A percentile compares a stretch with the other conserved stretches of the same genome.
Evolutionary conservation across 352 stramenopile species (phyloP).

Genomic region (Blastocystis sp.): DNA sequence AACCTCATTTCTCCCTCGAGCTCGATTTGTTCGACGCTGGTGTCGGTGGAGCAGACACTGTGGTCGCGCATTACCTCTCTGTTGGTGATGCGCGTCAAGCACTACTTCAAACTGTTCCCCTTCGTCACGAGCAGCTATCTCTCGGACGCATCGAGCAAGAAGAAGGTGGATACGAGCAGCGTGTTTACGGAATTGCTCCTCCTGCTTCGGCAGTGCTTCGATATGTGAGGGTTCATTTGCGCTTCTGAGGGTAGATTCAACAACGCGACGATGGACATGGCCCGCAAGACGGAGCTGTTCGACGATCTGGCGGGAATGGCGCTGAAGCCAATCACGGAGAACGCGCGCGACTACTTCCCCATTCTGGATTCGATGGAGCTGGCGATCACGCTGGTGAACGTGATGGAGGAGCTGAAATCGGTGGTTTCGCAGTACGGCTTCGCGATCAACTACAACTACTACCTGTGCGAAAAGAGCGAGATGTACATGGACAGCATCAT

Average conservation of each 20-base stretch:
- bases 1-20: neutral
- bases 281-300: conserved; percentile 44
- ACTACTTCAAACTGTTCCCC: conserved; percentile 25
- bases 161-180: neutral
- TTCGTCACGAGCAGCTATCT: conserved; percentile 7
- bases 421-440: conserved; percentile 20
- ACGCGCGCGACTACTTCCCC: conserved; percentile 27
- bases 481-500: conserved; percentile 31
- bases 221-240: neutral
- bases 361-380: conserved; percentile 43
- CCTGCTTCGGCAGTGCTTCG: conserved; percentile 23
- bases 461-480: conserved; percentile 39
- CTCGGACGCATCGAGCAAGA: neutral
- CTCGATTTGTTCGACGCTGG: neutral
- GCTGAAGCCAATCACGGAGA: conserved; percentile 13
- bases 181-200: conserved; percentile 19
- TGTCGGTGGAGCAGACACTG: conserved; percentile 9
- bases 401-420: conserved; percentile 40
- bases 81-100: neutral
- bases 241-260: conserved; percentile 15
- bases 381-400: conserved; percentile 23
- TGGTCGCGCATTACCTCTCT: conserved; percentile 14
- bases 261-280: neutral
- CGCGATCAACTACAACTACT: conserved; percentile 51
- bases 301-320: neutral